Evolutionary conservation across 345 rosid species (phyloP).

Genomic region (Moricandia arvensis): DNA sequence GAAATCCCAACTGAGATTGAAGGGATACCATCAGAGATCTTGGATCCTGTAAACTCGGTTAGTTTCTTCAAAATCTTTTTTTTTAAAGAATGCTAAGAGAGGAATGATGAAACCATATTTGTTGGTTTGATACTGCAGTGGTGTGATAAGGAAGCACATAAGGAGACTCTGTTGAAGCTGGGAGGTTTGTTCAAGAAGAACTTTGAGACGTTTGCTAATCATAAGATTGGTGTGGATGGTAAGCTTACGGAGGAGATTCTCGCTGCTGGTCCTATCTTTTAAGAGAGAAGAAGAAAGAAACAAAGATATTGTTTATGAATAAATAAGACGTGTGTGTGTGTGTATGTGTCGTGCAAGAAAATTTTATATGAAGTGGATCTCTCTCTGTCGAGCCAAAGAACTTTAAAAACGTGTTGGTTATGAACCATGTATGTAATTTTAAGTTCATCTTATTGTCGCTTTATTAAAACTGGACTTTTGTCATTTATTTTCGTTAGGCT

Average conservation of each 20-base stretch:
- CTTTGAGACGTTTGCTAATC: conserved; percentile 67
- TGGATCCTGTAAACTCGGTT: conserved; percentile 76
- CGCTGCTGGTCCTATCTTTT: conserved; percentile 82
- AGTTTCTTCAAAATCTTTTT: conserved; percentile 28
- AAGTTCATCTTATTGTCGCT: neutral
- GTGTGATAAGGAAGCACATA: conserved; percentile 76
- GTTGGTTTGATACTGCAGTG: conserved; percentile 50
- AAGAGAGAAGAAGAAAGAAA: neutral
- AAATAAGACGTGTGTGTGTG: neutral
- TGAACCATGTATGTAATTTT: neutral
- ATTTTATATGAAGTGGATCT: neutral
- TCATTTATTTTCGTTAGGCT: neutral
- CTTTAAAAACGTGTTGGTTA: neutral
- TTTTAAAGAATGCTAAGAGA: neutral
- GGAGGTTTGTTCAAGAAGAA: conserved; percentile 84
- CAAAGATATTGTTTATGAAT: neutral
- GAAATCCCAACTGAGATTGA: conserved; percentile 74
- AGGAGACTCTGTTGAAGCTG: conserved; percentile 74
- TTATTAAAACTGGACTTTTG: neutral
- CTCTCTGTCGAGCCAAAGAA: neutral
- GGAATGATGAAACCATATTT: neutral
- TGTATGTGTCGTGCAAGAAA: neutral
- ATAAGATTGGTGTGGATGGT: conserved; percentile 76
- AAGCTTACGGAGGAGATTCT: conserved; percentile 77
- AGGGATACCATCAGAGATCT: conserved; percentile 84